Evolutionary conservation across 2,329 filamentous ascomycete genomes (phyloP).

Genomic region (Aspergillus melleus): DNA sequence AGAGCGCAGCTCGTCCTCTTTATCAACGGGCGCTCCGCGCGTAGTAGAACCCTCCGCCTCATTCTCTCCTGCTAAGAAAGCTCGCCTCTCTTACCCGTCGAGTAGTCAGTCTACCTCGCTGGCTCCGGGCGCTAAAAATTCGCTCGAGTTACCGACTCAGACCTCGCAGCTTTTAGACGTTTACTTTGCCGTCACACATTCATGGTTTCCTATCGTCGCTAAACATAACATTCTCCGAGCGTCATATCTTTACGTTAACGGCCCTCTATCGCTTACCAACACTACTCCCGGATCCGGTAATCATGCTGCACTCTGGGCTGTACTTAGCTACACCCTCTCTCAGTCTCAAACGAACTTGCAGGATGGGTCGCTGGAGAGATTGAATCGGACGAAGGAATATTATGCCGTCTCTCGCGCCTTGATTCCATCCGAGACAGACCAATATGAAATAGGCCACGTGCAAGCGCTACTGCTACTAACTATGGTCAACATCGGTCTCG

Average conservation of each 20-base stretch:
- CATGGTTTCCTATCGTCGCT: slow-evolving; percentile 61
- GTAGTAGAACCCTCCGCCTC: slow-evolving; percentile 26
- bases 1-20: slow-evolving; percentile 26
- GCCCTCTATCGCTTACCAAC: slow-evolving; percentile 35
- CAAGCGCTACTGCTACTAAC: slow-evolving; percentile 48
- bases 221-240: slow-evolving; percentile 58
- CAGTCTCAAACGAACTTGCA: slow-evolving; percentile 26
- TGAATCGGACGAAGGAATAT: slow-evolving; percentile 33
- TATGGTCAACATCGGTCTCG: slow-evolving; percentile 51
- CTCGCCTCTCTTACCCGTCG: slow-evolving; percentile 24
- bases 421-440: slow-evolving; percentile 42
- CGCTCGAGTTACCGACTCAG: slow-evolving; percentile 48
- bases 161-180: slow-evolving; percentile 56
- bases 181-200: slow-evolving; percentile 59
- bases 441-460: slow-evolving; percentile 43
- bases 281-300: slow-evolving; percentile 38
- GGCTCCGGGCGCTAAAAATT: slow-evolving; percentile 7
- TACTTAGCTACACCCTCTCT: slow-evolving; percentile 43
- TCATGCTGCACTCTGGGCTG: slow-evolving; percentile 46
- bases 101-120: slow-evolving; percentile 12
- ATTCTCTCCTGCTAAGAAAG: slow-evolving; percentile 29
- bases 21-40: slow-evolving; percentile 31
- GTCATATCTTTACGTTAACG: slow-evolving; percentile 55
- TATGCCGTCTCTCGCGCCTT: slow-evolving; percentile 37
- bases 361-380: slow-evolving; percentile 15